These are phyloP conservation scores for Laetiporus sulphureus DNA, from an alignment of 1,284 basidiomycete species.

Conservation along the genomic window DNA sequence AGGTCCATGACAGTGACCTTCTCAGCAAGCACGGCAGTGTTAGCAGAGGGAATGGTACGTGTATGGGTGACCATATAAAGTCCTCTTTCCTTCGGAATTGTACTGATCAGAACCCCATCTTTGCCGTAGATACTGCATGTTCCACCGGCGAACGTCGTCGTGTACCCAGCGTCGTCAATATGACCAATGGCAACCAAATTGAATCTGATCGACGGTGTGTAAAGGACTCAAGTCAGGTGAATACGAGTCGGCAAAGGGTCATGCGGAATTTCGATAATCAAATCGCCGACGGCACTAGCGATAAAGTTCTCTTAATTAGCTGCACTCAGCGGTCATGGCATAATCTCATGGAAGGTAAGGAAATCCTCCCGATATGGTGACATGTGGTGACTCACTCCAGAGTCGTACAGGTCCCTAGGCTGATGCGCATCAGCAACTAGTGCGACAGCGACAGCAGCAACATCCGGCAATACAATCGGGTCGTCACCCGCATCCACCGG, in stretches of 20 bases:
- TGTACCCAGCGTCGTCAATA: slow-evolving; percentile 21
- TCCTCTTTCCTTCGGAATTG: slow-evolving; percentile 1
- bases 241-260: slow-evolving; percentile 10
- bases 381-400: slow-evolving; percentile 20
- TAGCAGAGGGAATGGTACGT: not conserved
- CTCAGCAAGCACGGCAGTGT: not conserved
- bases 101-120: not conserved
- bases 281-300: slow-evolving; percentile 25
- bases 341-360: slow-evolving; percentile 16
- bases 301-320: slow-evolving; percentile 24
- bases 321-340: slow-evolving; percentile 19
- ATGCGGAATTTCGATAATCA: slow-evolving; percentile 24
- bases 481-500: not conserved
- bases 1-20: slow-evolving; percentile 18
- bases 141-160: not conserved
- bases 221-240: slow-evolving; percentile 25
- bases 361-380: slow-evolving; percentile 19
- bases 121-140: not conserved
- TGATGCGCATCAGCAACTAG: not conserved
- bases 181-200: slow-evolving; percentile 26
- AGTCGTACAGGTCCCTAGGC: not conserved
- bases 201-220: slow-evolving; percentile 26
- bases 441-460: not conserved
- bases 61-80: not conserved
- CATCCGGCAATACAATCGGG: not conserved